phyloP scores from a whole-genome alignment of 179 eudicot genomes.

The Silene coronaria region DNA sequence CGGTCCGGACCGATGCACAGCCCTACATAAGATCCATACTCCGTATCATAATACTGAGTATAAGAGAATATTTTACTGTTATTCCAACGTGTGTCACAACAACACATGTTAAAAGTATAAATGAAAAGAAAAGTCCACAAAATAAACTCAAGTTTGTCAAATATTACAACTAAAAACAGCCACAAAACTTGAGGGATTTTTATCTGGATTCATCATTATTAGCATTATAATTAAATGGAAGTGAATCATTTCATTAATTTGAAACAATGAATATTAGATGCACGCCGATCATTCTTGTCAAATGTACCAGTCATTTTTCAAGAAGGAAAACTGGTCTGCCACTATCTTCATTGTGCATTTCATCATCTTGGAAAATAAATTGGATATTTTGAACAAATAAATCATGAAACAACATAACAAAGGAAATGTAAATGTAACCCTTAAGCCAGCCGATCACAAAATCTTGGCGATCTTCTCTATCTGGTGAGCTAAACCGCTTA shows the following conservation, averaged over 20 bases:
- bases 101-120: too few relatives aligned
- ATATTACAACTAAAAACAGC: neutral
- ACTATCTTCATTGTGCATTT: slow-evolving; percentile 1
- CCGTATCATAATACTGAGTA: too few relatives aligned
- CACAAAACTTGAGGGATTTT: neutral
- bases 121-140: neutral
- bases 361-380: slow-evolving; percentile 3
- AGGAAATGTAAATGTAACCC: neutral
- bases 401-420: neutral
- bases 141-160: neutral
- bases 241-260: neutral
- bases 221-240: neutral
- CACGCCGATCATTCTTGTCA: slow-evolving; percentile 24
- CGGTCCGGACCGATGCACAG: too few relatives aligned
- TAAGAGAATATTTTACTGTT: too few relatives aligned
- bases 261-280: slow-evolving; percentile 10
- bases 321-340: slow-evolving; percentile 25
- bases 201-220: neutral
- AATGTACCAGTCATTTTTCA: slow-evolving; percentile 14
- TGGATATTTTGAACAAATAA: neutral
- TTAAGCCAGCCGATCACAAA: too few relatives aligned
- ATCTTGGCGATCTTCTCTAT: too few relatives aligned
- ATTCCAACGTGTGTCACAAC: too few relatives aligned
- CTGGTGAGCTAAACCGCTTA: too few relatives aligned
- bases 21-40: too few relatives aligned